Percentiles rank a stretch among this genome's conserved stretches.
Conservation (phyloP, 179 eudicot species). For the Spinacia oleracea region DNA sequence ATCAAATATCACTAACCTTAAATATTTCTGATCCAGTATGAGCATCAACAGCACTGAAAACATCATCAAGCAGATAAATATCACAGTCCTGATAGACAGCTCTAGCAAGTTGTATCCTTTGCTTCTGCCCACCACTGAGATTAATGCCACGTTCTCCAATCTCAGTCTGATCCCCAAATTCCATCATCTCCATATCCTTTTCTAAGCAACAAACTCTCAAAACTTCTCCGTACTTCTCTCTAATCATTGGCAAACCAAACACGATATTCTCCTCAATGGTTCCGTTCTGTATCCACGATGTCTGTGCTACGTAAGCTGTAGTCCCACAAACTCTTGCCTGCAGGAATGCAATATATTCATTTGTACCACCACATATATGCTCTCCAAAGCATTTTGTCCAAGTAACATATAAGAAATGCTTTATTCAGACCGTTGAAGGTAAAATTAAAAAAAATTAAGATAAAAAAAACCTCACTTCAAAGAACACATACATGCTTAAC, state of each 20-base stretch:
- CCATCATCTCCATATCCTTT: slow-evolving; percentile 95
- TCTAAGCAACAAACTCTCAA: slow-evolving; percentile 75
- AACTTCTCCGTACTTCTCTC: slow-evolving; percentile 69
- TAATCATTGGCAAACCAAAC: slow-evolving; percentile 78
- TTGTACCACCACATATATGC: not conserved
- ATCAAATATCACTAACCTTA: slow-evolving; percentile 47
- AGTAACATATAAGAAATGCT: not conserved
- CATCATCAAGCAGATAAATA: slow-evolving; percentile 92
- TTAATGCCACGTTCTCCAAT: slow-evolving; percentile 99
- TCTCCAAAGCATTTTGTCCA: not conserved
- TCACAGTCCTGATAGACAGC: slow-evolving; percentile 96
- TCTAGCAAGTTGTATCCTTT: slow-evolving; percentile 87
- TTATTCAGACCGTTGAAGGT: not conserved
- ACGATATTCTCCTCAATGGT: slow-evolving; percentile 84
- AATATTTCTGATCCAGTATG: slow-evolving; percentile 94
- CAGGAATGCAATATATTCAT: slow-evolving; percentile 5
- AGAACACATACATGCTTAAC: not conserved
- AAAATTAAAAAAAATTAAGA: not conserved
- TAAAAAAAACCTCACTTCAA: no score
- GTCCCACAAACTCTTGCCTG: slow-evolving; percentile 83
- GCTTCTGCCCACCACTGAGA: slow-evolving; percentile 97
- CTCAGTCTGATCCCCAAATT: slow-evolving; percentile 97
- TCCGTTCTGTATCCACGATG: slow-evolving; percentile 94
- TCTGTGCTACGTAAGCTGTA: slow-evolving; percentile 98
- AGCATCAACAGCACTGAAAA: slow-evolving; percentile 98